Evolutionary conservation across 192 early-diverging fungal genomes (phyloP).

Genomic region (Coemansia sp.): DNA sequence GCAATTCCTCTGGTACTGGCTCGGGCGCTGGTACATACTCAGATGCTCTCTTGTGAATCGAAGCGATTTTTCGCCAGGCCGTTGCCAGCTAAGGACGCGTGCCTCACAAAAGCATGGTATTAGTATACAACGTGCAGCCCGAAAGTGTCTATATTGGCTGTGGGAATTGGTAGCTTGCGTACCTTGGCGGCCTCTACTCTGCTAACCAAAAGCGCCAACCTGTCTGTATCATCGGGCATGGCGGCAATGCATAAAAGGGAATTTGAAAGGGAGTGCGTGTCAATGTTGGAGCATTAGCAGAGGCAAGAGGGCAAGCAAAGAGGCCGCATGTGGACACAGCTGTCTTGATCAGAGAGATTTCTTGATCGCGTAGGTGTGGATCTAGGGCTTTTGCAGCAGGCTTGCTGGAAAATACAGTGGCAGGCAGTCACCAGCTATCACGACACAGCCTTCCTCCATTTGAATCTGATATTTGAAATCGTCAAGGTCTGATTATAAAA

Average conservation of each 20-base stretch:
- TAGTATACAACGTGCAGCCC: background rate
- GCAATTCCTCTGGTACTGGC: background rate
- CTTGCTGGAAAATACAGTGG: background rate
- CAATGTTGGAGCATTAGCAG: background rate
- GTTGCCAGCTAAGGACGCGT: background rate
- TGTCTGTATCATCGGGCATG: background rate
- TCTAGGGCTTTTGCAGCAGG: background rate
- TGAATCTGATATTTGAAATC: conserved; percentile 1
- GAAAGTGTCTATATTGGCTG: background rate
- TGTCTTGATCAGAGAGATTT: background rate
- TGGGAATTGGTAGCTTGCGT: background rate
- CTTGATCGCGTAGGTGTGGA: background rate
- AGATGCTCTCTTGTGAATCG: background rate
- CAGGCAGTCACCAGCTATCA: background rate
- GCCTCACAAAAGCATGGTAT: background rate
- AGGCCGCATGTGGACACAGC: background rate
- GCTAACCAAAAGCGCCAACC: background rate
- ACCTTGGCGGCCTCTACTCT: background rate
- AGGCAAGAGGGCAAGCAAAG: background rate
- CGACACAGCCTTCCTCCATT: conserved; percentile 1
- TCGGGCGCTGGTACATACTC: background rate
- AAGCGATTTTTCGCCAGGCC: background rate
- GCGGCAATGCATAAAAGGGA: background rate
- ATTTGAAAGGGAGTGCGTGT: background rate
- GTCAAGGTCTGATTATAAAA: conserved; percentile 3